Base-by-base conservation (phyloP, 805 yeast species). In the Scheffersomyces stipitis region DNA sequence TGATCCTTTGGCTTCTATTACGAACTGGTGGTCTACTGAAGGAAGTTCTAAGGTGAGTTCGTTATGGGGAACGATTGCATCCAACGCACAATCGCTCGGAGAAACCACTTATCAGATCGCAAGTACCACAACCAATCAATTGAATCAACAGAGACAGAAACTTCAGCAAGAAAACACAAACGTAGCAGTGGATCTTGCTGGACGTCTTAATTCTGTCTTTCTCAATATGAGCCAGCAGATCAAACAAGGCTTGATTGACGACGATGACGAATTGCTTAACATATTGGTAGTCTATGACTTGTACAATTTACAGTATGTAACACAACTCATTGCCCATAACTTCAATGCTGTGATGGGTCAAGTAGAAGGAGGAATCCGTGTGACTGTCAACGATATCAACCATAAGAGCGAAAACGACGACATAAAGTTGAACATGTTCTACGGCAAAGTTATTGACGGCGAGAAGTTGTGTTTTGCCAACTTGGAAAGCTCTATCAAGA, bases 381-480 rank as follows among this genome's bases (percentile, higher is more conserved):
- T 83, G 12, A 70, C 74, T 40, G 77, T 82, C 10, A 72, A 71
- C 41, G 81, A 81, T 38, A 63, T 58, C 46, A 64, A 66, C 44
- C 66, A 61, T 40, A 62, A 56, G 57, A 58, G 51, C 22, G 57
- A 41, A 15, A 50, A 56, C 22, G 44, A 46, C 9, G 47, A 40
- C 40, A 69, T 75, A 20, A 76, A 77, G 33, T 73, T 91, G 50
- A 83, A 83, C 44, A 58, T 86, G 48, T 87, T 89, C 55, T 66
- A 73, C 15, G 97, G 97, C 6, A 83, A 84, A 45, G 52, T 80
- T 1, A 75, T 80, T 30, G 95, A 88, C 58, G 97, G 93, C 10
- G 95, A 86, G 52, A 91, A 93, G 58, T 74, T 93, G 41, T 84
- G 95, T 28, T 73, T 78, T 51, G 98, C 97, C 3, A 90, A 88